phyloP scores from a whole-genome alignment of 1,284 basidiomycete species.

The Apiotrichum siamense region DNA sequence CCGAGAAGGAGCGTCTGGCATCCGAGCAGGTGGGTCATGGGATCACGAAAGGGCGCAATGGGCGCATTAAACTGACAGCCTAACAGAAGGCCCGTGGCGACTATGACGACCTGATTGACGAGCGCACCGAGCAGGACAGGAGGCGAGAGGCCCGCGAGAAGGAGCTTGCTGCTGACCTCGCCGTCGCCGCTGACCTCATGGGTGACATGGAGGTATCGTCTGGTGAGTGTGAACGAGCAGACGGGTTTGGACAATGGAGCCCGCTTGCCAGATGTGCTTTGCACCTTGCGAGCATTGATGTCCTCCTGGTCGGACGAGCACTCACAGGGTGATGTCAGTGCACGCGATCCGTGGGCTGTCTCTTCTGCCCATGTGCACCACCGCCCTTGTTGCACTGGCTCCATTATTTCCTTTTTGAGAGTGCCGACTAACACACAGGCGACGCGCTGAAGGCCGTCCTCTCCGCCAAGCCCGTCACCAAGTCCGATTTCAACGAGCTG shows the following conservation, averaged over 20 bases:
- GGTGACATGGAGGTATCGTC: conserved; percentile 54
- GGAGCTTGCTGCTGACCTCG: conserved; percentile 77
- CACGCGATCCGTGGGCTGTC: conserved; percentile 1
- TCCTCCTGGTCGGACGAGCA: too few relatives aligned
- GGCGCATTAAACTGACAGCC: neutral
- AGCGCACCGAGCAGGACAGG: conserved; percentile 58
- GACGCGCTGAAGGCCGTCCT: conserved; percentile 58
- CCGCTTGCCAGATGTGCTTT: too few relatives aligned
- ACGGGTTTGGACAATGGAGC: neutral
- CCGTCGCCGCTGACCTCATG: conserved; percentile 71
- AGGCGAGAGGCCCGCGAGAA: conserved; percentile 66
- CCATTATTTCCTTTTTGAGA: neutral
- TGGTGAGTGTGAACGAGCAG: neutral
- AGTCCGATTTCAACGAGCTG: conserved; percentile 72
- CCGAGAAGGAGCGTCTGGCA: conserved; percentile 60
- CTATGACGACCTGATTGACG: conserved; percentile 72
- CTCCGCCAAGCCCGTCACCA: conserved; percentile 69
- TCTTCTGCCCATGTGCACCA: too few relatives aligned
- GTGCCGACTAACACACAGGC: conserved; percentile 10
- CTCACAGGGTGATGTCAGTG: too few relatives aligned
- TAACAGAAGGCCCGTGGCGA: conserved; percentile 17
- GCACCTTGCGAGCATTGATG: too few relatives aligned
- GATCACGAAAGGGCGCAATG: too few relatives aligned
- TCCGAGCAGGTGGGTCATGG: conserved; percentile 51
- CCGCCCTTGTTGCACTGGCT: too few relatives aligned